Base-by-base conservation (phyloP, 1,284 basidiomycete species). In the Ceratobasidium theobromae region DNA sequence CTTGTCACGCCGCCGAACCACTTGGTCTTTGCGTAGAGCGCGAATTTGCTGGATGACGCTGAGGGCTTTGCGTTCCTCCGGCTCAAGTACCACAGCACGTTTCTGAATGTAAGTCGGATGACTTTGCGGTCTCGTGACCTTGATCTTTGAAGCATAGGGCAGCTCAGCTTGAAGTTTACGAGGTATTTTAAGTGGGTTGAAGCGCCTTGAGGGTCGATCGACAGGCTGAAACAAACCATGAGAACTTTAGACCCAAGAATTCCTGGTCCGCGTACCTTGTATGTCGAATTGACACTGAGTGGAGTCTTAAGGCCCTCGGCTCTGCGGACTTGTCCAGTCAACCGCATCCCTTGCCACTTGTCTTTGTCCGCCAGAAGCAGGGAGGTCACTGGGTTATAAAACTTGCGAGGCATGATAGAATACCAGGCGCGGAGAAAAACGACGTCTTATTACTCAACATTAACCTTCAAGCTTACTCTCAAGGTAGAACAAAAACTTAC, bases 401-500 rank as follows among this genome's bases (percentile, higher is more conserved):
- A 95, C 77, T 93, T 91, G 69, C 95, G 86, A 3, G 96, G 97
- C 74, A 95, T 87, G 65, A 99, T 88, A 21, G 93, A 89, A 77
- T 96, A 97, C 96, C 97, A 99, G 0, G 95, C 95, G 23, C 97
- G 85, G 9, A 99, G 80, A 81, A 99, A 98, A 65, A 98, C 83
- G 68, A 99, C 90, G 74, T 99, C 96, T 95, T 62, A n/a, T 32
- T n/a, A n/a, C n/a, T n/a, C 4, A n/a, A 21, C 45, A 66, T 48
- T 27, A 32, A 55, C 55, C 32, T 67, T 41, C 52, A 16, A 64
- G 25, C 18, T 38, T 18, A 12, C 33, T 18, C 28, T n/a, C 14
- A 53, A 38, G 43, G 3, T 40, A 48, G 40, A 66, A 14, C 6
- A 43, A 48, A 33, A 0, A 83, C 88, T 69, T 75, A 95, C 93